Evolutionary conservation across 140 eudicot genomes (phyloP), one percentile per base, ranked within the genome.

Genomic region (Senecio squalidus): DNA sequence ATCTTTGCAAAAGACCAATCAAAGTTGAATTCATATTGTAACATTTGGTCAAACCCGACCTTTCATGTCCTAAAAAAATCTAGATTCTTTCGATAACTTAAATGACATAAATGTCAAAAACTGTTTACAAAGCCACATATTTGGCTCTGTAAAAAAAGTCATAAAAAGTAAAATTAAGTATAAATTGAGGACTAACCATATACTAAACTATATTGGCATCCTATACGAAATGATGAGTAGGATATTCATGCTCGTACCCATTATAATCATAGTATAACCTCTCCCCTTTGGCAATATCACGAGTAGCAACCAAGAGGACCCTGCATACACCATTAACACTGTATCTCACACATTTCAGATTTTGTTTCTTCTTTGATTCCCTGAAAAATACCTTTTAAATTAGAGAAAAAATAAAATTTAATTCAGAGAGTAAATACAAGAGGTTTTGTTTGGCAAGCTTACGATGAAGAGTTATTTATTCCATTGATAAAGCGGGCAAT

Each of bases 251-350:
- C 68, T 91, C 98, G 17, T 91, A 84, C 26, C 98, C 98, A 16
- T 91, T 91, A 31, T 91, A 91, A 39, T 91, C 96, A 68, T 91
- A 91, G 47, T 91, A 91, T n/a, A 91, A 82, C 68, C 96, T 79
- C 76, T 91, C 96, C 7, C 98, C 96, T 62, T 83, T 72, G 1
- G 88, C 84, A 48, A 91, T 86, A 54, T 91, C 95, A 22, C 94
- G 95, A 24, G 79, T 85, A 16, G 97, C 94, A 54, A 90, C 87
- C 76, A 90, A 64, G 41, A 90, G 78, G 55, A 85, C 97, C 39
- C 82, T 71, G 48, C 97, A 82, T 76, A 80, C 95, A 33, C 95
- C 95, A 40, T 85, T 68, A 45, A 90, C 89, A 45, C 52, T 69
- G 81, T 82, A 90, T 62, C 97, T 80, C 78, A 80, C 95, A 53